Conservation (phyloP, 257 asterid species). For the Forsythia viridissima region DNA sequence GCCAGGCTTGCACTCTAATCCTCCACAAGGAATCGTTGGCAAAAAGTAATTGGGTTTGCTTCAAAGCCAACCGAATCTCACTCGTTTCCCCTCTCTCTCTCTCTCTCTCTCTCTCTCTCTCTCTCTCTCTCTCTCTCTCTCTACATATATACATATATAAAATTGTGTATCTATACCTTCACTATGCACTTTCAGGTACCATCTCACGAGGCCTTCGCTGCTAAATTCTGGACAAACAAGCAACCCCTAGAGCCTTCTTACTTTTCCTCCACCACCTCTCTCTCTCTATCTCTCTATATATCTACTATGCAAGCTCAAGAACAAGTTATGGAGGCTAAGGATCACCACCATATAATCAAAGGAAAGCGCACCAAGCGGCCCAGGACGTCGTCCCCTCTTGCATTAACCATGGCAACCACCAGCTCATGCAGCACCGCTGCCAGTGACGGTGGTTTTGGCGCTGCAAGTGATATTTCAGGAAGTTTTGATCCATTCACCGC, state of each 20-base stretch:
- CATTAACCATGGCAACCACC: constrained; percentile 50
- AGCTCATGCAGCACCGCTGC: constrained; percentile 43
- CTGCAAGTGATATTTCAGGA: constrained; percentile 4
- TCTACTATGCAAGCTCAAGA: constrained; percentile 19
- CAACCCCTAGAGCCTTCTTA: constrained; percentile 15
- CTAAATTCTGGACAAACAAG: not conserved
- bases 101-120: constrained; percentile 20
- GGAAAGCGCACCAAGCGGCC: constrained; percentile 72
- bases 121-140: not conserved
- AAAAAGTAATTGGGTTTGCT: constrained; percentile 61
- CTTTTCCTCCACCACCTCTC: constrained; percentile 15
- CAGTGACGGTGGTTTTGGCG: constrained; percentile 12
- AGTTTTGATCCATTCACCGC: constrained; percentile 21
- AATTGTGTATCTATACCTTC: not conserved
- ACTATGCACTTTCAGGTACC: not conserved
- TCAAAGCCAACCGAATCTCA: constrained; percentile 66
- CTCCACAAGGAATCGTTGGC: constrained; percentile 61
- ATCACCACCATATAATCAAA: constrained; percentile 32
- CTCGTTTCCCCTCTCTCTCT: constrained; percentile 31
- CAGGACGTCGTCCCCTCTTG: constrained; percentile 52
- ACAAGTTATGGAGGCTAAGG: constrained; percentile 12
- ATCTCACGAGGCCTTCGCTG: not conserved
- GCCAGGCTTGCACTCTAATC: constrained; percentile 84
- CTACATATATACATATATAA: not conserved
- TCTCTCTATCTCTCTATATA: not conserved